These are phyloP conservation scores for Leptosphaerulina australis DNA, from an alignment of 2,329 filamentous ascomycete genomes.

Conservation along the genomic window DNA sequence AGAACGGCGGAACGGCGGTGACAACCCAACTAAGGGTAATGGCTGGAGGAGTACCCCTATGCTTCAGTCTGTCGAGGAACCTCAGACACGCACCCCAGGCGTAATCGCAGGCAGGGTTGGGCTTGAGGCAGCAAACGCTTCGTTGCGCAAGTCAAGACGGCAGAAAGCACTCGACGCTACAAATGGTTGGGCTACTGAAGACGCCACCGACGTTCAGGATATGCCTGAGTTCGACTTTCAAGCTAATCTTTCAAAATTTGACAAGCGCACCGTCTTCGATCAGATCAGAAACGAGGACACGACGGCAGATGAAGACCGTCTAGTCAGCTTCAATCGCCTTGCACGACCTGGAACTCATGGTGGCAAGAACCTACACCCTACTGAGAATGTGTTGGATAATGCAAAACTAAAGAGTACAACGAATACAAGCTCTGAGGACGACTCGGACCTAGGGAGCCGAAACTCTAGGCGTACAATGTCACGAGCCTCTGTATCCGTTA, in stretches of 20 bases:
- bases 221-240: conserved; percentile 95
- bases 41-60: conserved; percentile 73
- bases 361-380: conserved; percentile 89
- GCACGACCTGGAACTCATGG: conserved; percentile 57
- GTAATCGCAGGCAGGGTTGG: conserved; percentile 48
- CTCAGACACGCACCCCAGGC: conserved; percentile 44
- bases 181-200: conserved; percentile 94
- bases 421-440: conserved; percentile 44
- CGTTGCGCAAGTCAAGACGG: conserved; percentile 53
- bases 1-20: conserved; percentile 43
- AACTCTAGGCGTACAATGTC: conserved; percentile 50
- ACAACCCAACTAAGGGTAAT: conserved; percentile 58
- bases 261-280: conserved; percentile 89
- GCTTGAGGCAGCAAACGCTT: conserved; percentile 45
- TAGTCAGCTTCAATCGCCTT: conserved; percentile 85
- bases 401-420: conserved; percentile 42
- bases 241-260: conserved; percentile 87
- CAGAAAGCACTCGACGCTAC: conserved; percentile 61
- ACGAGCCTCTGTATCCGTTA: conserved; percentile 47
- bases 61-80: conserved; percentile 63
- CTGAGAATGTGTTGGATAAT: conserved; percentile 85
- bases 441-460: conserved; percentile 49
- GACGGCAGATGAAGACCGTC: conserved; percentile 85
- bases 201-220: conserved; percentile 92
- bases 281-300: conserved; percentile 89